Evolutionary conservation across 163 green algal genomes (phyloP), one percentile per base, ranked within the genome.

Genomic region (Scenedesmus sp.): DNA sequence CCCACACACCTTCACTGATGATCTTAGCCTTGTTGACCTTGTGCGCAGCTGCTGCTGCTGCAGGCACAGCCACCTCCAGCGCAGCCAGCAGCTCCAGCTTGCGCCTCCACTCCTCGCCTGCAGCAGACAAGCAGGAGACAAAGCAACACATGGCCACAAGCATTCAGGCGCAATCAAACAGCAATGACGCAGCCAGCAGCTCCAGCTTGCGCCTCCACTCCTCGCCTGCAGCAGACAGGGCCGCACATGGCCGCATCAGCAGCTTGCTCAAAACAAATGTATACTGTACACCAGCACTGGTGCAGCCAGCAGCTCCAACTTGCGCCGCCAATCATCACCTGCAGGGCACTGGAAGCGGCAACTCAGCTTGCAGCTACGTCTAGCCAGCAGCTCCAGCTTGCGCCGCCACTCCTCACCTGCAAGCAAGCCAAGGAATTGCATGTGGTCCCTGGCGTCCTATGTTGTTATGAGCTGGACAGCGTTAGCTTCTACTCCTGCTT

Each of bases 11-110:
- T 79, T 79, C 52, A 18, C 20, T 79, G 70, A 52, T 5, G 23
- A 52, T 6, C 70, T 79, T 46, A 2, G 26, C 70, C 52, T 57
- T 67, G 86, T 85, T 90, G 67, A 56, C 15, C 67, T 70, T 84
- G 67, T 74, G 54, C 46, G 86, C 86, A 56, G 86, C 86, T 20
- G 67, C 86, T 57, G 86, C 86, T 55, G 86, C 86, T 55, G 86
- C 86, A 8, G 86, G 86, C 67, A 85, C 86, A 34, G 86, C 86
- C 26, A 90, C 86, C 54, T 90, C 86, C 10, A 90, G 86, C 34
- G 86, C 86, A 56, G 86, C 18, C 6, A 90, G 67, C 67, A 90
- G 86, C 86, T 88, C 84, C 16, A 57, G 57, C 84, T 88, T 88
- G 57, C 66, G 56, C 7, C 84, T 54, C 84, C 84, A 88, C 6